Percentiles rank a stretch among this genome's conserved stretches.
These are phyloP conservation scores for Cucumis cinereus DNA, from an alignment of 306 rosid genomes.

Conservation along the genomic window DNA sequence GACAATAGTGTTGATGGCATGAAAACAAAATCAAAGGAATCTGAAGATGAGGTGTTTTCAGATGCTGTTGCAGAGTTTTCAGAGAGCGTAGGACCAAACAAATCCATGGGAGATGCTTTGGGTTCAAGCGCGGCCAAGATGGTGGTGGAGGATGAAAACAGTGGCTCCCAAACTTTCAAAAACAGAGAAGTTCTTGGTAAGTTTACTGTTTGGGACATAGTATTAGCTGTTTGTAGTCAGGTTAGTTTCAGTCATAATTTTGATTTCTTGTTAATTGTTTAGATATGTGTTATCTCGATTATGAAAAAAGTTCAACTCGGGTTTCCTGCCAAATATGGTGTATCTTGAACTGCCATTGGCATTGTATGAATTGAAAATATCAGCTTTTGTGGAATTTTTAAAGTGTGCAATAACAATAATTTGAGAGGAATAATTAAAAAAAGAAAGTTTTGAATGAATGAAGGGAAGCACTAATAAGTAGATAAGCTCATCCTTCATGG, in stretches of 20 bases:
- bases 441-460: neutral
- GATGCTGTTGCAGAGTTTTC: constrained; percentile 70
- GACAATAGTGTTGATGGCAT: constrained; percentile 24
- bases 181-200: constrained; percentile 26
- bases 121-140: constrained; percentile 22
- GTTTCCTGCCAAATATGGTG: neutral
- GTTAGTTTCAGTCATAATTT: neutral
- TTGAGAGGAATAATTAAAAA: neutral
- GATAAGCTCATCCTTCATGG: constrained; percentile 1
- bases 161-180: constrained; percentile 12
- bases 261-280: neutral
- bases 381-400: neutral
- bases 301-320: neutral
- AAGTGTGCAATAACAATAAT: neutral
- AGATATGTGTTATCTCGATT: neutral
- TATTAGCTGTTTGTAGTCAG: neutral
- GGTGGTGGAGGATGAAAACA: constrained; percentile 14
- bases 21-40: constrained; percentile 18
- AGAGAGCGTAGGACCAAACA: constrained; percentile 18
- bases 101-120: constrained; percentile 8
- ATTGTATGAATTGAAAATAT: neutral
- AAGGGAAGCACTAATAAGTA: neutral
- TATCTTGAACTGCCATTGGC: neutral
- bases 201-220: constrained; percentile 4
- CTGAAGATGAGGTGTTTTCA: constrained; percentile 51